phyloP scores from a whole-genome alignment of 495 filamentous ascomycete genomes.

The Aspergillus homomorphus region DNA sequence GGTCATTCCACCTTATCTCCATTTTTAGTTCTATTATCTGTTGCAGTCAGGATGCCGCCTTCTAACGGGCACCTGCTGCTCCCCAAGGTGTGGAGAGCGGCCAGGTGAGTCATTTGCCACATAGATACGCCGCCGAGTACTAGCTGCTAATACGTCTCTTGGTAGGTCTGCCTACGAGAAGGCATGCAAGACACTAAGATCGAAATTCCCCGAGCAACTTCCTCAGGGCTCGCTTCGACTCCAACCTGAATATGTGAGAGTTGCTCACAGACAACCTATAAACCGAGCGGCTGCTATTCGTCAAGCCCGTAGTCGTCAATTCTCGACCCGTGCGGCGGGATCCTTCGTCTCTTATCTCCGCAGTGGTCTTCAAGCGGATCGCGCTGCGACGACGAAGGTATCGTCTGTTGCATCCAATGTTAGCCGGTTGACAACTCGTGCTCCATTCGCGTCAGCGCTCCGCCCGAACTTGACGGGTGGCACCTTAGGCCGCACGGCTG shows the following conservation, averaged over 20 bases:
- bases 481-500: constrained; percentile 75
- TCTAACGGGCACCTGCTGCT: constrained; percentile 67
- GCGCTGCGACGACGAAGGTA: constrained; percentile 56
- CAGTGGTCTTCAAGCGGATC: constrained; percentile 53
- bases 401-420: constrained; percentile 67
- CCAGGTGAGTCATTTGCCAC: constrained; percentile 47
- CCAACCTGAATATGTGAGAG: constrained; percentile 52
- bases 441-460: constrained; percentile 86
- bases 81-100: constrained; percentile 64
- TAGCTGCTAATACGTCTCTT: constrained; percentile 18
- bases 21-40: constrained; percentile 12
- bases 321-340: constrained; percentile 63
- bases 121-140: constrained; percentile 13
- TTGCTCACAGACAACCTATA: constrained; percentile 64
- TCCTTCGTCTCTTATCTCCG: constrained; percentile 59
- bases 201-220: constrained; percentile 55
- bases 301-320: constrained; percentile 70
- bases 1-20: constrained; percentile 12
- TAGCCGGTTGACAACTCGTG: constrained; percentile 61
- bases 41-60: constrained; percentile 57
- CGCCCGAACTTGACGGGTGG: constrained; percentile 92
- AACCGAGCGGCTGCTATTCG: constrained; percentile 68
- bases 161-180: constrained; percentile 61
- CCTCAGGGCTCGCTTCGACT: constrained; percentile 40
- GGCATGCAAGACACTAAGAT: constrained; percentile 58